These are phyloP conservation scores for Viridothelium virens DNA, from an alignment of 495 filamentous ascomycete species.

Conservation along the genomic window DNA sequence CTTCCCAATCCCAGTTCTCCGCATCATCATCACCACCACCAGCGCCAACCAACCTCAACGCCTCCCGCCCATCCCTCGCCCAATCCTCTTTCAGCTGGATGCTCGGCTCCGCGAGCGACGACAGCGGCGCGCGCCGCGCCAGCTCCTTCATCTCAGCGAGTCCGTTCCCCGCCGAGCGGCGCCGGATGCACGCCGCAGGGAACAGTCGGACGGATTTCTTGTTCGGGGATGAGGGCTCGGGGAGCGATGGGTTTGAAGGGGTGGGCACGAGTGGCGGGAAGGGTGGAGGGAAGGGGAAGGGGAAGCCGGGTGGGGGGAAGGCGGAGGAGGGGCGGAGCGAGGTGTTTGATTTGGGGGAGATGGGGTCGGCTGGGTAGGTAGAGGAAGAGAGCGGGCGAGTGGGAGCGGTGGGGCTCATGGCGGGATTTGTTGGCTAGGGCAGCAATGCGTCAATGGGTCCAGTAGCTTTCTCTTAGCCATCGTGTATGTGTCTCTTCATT, in stretches of 20 bases:
- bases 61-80: constrained; percentile 57
- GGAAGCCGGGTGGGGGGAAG: constrained; percentile 11
- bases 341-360: constrained; percentile 25
- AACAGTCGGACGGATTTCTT: constrained; percentile 24
- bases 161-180: constrained; percentile 22
- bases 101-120: constrained; percentile 52
- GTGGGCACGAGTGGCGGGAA: constrained; percentile 8
- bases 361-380: constrained; percentile 2
- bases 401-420: not conserved
- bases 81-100: constrained; percentile 95
- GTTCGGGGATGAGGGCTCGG: constrained; percentile 31
- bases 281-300: not conserved
- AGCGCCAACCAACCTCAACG: not conserved
- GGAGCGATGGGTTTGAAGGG: constrained; percentile 18
- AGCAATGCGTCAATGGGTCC: too few species aligned
- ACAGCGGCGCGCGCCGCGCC: constrained; percentile 20
- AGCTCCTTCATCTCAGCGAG: constrained; percentile 17
- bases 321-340: constrained; percentile 20
- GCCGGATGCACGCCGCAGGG: constrained; percentile 16
- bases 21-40: constrained; percentile 13
- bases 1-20: constrained; percentile 4
- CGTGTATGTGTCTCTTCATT: too few species aligned
- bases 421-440: too few species aligned
- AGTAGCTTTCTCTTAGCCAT: too few species aligned
- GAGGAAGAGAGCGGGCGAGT: not conserved